These are phyloP conservation scores for Aspergillus floridensis DNA, from an alignment of 2,329 filamentous ascomycete species.

Conservation along the genomic window DNA sequence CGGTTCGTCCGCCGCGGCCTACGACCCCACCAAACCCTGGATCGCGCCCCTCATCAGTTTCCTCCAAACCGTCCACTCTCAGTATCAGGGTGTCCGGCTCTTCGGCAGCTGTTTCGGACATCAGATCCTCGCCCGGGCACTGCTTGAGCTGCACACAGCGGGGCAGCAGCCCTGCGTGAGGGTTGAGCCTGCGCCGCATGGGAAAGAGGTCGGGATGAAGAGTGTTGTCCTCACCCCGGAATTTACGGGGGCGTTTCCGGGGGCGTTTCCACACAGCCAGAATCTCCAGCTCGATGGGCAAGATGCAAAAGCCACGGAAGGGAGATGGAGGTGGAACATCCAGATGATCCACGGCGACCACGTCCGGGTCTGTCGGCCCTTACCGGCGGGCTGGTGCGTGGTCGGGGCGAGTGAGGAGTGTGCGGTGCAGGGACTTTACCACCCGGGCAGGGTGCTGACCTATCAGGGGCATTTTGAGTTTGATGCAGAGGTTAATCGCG, in stretches of 20 bases:
- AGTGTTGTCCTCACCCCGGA: slow-evolving; percentile 23
- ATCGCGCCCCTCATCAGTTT: slow-evolving; percentile 27
- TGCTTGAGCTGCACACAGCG: slow-evolving; percentile 9
- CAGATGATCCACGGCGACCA: slow-evolving; percentile 37
- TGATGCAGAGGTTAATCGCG: slow-evolving; percentile 21
- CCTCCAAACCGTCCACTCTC: slow-evolving; percentile 24
- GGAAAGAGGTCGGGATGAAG: slow-evolving; percentile 33
- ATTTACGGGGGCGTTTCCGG: slow-evolving; percentile 10
- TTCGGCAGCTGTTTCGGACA: slow-evolving; percentile 38
- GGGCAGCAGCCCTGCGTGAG: slow-evolving; percentile 1
- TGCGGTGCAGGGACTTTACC: slow-evolving; percentile 25
- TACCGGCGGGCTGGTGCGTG: slow-evolving; percentile 22
- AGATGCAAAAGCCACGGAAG: background rate
- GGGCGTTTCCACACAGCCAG: too few species aligned
- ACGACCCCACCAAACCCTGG: slow-evolving; percentile 29
- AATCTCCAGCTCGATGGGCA: background rate
- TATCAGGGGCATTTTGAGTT: slow-evolving; percentile 30
- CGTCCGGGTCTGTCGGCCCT: slow-evolving; percentile 14
- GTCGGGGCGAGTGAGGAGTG: slow-evolving; percentile 20
- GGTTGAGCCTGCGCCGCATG: slow-evolving; percentile 22
- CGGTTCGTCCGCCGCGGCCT: slow-evolving; percentile 29
- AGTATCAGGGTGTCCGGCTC: slow-evolving; percentile 30
- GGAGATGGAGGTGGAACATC: slow-evolving; percentile 21
- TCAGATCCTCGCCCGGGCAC: slow-evolving; percentile 25
- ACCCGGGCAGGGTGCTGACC: slow-evolving; percentile 21